phyloP scores from a whole-genome alignment of 2,329 filamentous ascomycete genomes.

The Exophiala viscosa region DNA sequence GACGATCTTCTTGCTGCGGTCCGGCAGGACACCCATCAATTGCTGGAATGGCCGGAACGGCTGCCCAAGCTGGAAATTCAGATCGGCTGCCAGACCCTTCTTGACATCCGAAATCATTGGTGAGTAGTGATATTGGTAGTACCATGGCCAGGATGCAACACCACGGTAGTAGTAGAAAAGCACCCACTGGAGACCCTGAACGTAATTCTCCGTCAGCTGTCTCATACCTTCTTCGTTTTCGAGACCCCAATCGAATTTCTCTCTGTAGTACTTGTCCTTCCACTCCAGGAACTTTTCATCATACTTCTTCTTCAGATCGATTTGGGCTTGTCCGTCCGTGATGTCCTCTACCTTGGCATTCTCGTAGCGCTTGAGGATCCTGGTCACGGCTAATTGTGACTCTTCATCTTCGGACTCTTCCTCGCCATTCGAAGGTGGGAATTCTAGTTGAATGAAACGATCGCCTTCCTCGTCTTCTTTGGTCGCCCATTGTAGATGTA shows the following conservation, averaged over 20 bases:
- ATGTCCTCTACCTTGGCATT: constrained; percentile 81
- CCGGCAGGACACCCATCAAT: constrained; percentile 95
- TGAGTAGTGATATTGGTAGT: constrained; percentile 93
- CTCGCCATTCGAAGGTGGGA: constrained; percentile 50
- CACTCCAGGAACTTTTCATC: constrained; percentile 84
- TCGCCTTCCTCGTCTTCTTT: constrained; percentile 62
- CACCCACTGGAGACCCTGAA: constrained; percentile 97
- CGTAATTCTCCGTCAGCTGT: constrained; percentile 88
- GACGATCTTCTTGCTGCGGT: constrained; percentile 95
- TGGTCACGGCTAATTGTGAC: constrained; percentile 73
- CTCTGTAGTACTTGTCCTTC: constrained; percentile 91
- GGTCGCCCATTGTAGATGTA: constrained; percentile 64
- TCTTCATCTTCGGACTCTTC: constrained; percentile 78
- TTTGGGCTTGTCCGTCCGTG: constrained; percentile 72
- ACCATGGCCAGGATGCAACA: constrained; percentile 98
- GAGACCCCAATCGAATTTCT: constrained; percentile 85
- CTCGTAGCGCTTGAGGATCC: constrained; percentile 86
- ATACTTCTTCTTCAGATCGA: constrained; percentile 77
- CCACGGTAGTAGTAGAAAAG: constrained; percentile 97
- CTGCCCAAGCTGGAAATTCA: constrained; percentile 90
- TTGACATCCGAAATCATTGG: constrained; percentile 95
- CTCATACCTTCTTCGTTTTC: constrained; percentile 76
- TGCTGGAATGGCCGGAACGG: constrained; percentile 95
- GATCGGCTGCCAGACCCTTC: constrained; percentile 78
- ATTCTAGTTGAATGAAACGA: constrained; percentile 61